A percentile compares a stretch with the other conserved stretches of the same genome.
Evolutionary conservation across 306 rosid genomes (phyloP).

Genomic region (Prunus mira): DNA sequence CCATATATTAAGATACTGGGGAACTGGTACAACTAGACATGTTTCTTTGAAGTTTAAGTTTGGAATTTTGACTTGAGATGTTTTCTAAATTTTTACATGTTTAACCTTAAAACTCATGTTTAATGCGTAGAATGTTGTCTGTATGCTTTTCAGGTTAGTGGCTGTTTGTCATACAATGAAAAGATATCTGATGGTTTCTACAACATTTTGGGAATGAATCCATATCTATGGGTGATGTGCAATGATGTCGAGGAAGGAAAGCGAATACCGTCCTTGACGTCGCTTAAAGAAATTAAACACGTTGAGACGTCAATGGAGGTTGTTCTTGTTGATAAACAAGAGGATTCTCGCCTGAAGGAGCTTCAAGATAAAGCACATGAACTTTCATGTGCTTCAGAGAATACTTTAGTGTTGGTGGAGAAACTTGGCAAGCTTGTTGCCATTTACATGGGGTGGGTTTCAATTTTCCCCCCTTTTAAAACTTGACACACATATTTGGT

Average conservation of each 20-base stretch:
- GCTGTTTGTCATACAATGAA: constrained; percentile 87
- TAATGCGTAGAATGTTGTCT: neutral
- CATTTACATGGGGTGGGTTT: constrained; percentile 79
- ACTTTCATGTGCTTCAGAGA: constrained; percentile 68
- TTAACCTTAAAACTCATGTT: neutral
- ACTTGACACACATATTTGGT: neutral
- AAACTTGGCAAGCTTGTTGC: constrained; percentile 95
- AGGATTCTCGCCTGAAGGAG: constrained; percentile 71
- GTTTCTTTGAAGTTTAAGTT: neutral
- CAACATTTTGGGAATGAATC: constrained; percentile 94
- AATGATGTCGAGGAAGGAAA: constrained; percentile 68
- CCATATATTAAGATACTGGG: neutral
- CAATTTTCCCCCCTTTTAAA: neutral
- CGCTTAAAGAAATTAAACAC: constrained; percentile 66
- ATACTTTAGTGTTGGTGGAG: constrained; percentile 64
- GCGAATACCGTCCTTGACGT: constrained; percentile 56
- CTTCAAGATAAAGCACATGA: constrained; percentile 88
- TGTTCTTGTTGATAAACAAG: constrained; percentile 65
- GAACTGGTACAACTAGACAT: neutral
- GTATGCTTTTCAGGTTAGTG: constrained; percentile 62
- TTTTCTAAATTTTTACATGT: neutral
- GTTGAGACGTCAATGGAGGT: constrained; percentile 82
- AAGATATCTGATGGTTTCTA: constrained; percentile 94
- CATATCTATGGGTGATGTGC: constrained; percentile 94
- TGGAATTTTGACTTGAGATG: no score